phyloP scores from a whole-genome alignment of 2,329 filamentous ascomycete species.

The Sordariomycetes sp. region DNA sequence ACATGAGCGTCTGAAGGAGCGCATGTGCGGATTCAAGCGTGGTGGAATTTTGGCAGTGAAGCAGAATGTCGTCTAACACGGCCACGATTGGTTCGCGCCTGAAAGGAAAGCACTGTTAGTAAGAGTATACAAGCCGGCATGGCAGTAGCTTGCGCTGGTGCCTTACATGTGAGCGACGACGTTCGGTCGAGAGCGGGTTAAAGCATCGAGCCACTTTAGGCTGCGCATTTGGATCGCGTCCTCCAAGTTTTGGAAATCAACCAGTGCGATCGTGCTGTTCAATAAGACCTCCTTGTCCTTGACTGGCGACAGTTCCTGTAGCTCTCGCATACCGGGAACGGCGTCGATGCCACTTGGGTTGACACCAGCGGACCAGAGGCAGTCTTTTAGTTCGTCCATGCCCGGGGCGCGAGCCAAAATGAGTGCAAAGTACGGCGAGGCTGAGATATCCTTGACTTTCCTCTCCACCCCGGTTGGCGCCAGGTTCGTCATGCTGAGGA shows the following conservation, averaged over 20 bases:
- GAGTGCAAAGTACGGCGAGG: slow-evolving; percentile 46
- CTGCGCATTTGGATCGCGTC: slow-evolving; percentile 46
- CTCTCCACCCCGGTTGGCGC: slow-evolving; percentile 11
- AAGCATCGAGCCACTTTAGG: slow-evolving; percentile 43
- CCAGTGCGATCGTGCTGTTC: slow-evolving; percentile 47
- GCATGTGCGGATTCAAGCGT: slow-evolving; percentile 48
- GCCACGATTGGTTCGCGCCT: slow-evolving; percentile 43
- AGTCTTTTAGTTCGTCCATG: slow-evolving; percentile 47
- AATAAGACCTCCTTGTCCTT: slow-evolving; percentile 50
- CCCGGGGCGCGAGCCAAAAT: slow-evolving; percentile 42
- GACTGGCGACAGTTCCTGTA: slow-evolving; percentile 30
- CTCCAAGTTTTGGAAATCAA: slow-evolving; percentile 54
- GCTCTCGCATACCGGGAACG: slow-evolving; percentile 22
- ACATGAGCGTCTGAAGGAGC: slow-evolving; percentile 44
- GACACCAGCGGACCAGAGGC: slow-evolving; percentile 46
- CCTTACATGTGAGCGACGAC: slow-evolving; percentile 47
- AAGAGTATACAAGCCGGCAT: not conserved
- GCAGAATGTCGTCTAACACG: slow-evolving; percentile 46
- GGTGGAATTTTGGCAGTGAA: slow-evolving; percentile 47
- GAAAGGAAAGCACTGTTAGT: not conserved
- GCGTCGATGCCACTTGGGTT: slow-evolving; percentile 27
- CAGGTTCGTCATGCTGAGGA: slow-evolving; percentile 29
- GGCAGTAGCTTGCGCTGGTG: not conserved
- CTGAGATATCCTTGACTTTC: slow-evolving; percentile 13
- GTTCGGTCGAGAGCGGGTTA: slow-evolving; percentile 38